Conservation (phyloP, 768 basidiomycete genomes). For the Termitomyces bulborhizus region DNA sequence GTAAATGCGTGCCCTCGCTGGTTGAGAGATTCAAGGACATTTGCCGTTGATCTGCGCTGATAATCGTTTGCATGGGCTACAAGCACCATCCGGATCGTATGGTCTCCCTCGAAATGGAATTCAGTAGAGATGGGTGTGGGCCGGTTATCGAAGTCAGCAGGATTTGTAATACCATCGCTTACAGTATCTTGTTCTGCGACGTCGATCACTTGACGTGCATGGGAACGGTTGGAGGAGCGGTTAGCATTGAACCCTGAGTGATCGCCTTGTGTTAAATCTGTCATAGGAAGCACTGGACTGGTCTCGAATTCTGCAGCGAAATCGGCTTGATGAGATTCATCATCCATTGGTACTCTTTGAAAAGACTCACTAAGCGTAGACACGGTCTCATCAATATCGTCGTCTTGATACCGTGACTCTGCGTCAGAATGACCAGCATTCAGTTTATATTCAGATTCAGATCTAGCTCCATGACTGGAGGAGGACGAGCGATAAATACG, state of each 20-base stretch:
- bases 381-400: not conserved
- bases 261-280: not conserved
- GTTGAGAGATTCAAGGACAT: not conserved
- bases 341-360: not conserved
- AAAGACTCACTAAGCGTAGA: not conserved
- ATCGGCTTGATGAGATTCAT: not conserved
- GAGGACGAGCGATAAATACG: not conserved
- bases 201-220: not conserved
- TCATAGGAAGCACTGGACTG: not conserved
- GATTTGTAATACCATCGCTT: not conserved
- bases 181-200: not conserved
- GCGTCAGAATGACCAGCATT: not conserved
- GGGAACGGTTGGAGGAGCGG: not conserved
- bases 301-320: not conserved
- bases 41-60: not conserved
- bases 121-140: not conserved
- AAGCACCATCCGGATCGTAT: not conserved
- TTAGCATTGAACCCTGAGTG: not conserved
- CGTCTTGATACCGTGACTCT: not conserved
- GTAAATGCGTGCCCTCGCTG: too few relatives aligned
- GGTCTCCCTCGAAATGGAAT: not conserved
- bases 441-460: not conserved
- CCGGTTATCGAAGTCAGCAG: not conserved
- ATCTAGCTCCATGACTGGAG: not conserved
- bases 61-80: not conserved